Evolutionary conservation across 1,284 basidiomycete genomes (phyloP).

Genomic region (Rhodotorula sp.): DNA sequence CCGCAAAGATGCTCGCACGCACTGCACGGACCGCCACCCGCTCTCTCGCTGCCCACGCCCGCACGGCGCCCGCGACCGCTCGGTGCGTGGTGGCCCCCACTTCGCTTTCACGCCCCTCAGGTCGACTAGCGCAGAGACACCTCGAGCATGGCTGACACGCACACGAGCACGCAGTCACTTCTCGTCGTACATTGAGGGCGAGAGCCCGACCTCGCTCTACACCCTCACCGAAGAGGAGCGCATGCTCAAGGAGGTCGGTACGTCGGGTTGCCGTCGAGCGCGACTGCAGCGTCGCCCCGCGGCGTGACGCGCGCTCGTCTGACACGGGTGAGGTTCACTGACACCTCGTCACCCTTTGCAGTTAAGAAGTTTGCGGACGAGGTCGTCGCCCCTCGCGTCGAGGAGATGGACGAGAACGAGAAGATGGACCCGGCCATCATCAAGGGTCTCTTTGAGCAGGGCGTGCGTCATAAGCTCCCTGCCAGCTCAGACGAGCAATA

Average conservation of each 20-base stretch:
- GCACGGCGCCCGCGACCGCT: neutral
- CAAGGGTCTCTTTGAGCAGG: conserved; percentile 90
- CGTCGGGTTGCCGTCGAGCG: conserved; percentile 28
- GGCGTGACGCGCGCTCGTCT: neutral
- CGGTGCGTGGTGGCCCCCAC: neutral
- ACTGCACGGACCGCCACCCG: neutral
- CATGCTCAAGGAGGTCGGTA: conserved; percentile 85
- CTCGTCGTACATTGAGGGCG: conserved; percentile 23
- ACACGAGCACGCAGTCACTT: conserved; percentile 7
- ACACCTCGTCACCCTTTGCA: conserved; percentile 46
- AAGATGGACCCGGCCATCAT: conserved; percentile 88
- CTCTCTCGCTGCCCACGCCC: neutral
- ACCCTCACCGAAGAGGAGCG: conserved; percentile 87
- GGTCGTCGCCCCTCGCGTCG: conserved; percentile 83
- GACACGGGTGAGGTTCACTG: too few species aligned
- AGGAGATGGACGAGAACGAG: conserved; percentile 98
- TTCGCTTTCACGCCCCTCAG: neutral
- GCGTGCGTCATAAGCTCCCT: too few species aligned
- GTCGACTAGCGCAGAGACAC: neutral
- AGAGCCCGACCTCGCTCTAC: conserved; percentile 56
- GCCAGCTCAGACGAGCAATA: too few species aligned
- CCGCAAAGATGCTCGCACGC: neutral
- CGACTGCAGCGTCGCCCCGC: neutral
- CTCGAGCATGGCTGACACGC: neutral
- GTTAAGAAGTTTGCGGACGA: conserved; percentile 86